Base-by-base conservation (phyloP, 176 grass and related monocot genomes). In the Oryza rufipogon region DNA sequence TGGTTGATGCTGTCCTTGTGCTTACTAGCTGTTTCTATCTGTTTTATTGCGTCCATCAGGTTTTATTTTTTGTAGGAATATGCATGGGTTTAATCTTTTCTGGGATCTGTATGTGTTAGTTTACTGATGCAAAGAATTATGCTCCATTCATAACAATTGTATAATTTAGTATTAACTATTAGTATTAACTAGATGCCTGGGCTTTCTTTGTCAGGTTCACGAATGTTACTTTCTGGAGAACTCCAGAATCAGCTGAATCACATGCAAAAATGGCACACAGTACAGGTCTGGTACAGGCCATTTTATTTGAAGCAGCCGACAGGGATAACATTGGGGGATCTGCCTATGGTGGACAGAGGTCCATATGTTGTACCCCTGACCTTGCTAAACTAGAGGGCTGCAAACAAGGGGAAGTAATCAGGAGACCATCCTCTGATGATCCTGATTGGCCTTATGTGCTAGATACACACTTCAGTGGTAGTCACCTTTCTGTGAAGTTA, bases 351-450 rank as follows among this genome's bases (percentile, higher is more conserved):
- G 97, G 97, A 41, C 93, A 95, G 80, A 96, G 93, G 80, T 96
- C 97, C 73, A 99, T 99, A 83, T 99, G 97, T 80, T 99, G 97
- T 74, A 99, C 93, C 16, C 96, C 97, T 38, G 97, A 99, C 82
- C 93, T 99, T 74, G 89, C 97, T 81, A 99, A 99, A 77, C 80
- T 95, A 39, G 93, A 95, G 48, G 91, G 97, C 39, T 99, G 97
- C 84, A 99, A 86, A 81, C 93, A 99, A 92, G 96, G 96, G 19
- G 91, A 96, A 84, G 91, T 99, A 78, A 99, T 99, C 63, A 96
- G 81, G 54, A 91, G 85, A 64, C 86, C 91, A 71, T 99, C 96
- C 20, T 90, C 89, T 44, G 86, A 87, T 81, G 93, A 99, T 79
- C 61, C 83, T 36, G 89, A 87, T 75, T 99, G 96, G 96, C 96